Conservation (phyloP, 164 flowering plant species). For the Litsea cubeba region DNA sequence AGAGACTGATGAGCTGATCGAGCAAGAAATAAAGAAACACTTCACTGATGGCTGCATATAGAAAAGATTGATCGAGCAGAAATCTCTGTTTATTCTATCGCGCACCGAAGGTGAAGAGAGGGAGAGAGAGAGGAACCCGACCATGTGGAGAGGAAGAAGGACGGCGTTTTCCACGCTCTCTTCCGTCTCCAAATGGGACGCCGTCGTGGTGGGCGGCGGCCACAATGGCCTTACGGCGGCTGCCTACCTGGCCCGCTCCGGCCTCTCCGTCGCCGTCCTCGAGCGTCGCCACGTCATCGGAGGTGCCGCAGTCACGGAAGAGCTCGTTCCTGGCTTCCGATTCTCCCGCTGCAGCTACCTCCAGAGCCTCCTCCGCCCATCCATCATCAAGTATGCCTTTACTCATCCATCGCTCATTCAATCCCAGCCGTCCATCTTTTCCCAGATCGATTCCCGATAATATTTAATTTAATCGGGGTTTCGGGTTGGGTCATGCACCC, state of each 20-base stretch:
- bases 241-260: conserved; percentile 87
- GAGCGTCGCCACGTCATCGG: conserved; percentile 92
- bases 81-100: not conserved
- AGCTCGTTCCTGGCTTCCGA: conserved; percentile 83
- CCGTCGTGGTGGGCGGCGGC: conserved; percentile 81
- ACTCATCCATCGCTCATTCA: not conserved
- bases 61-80: conserved; percentile 27
- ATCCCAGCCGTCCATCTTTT: not conserved
- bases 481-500: no score
- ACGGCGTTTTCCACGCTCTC: not conserved
- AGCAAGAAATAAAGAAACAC: not conserved
- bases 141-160: conserved; percentile 7
- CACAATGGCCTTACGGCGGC: conserved; percentile 96
- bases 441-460: no score
- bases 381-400: conserved; percentile 45
- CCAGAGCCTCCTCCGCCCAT: conserved; percentile 94
- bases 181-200: conserved; percentile 70
- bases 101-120: not conserved
- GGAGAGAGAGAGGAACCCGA: not conserved
- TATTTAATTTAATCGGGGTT: no score
- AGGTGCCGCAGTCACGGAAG: conserved; percentile 96
- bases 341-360: conserved; percentile 98
- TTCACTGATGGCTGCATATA: not conserved
- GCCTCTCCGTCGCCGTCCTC: conserved; percentile 88
- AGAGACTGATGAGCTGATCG: no score